phyloP scores from a whole-genome alignment of 148 eudicot genomes.

The Nyssa sinensis region DNA sequence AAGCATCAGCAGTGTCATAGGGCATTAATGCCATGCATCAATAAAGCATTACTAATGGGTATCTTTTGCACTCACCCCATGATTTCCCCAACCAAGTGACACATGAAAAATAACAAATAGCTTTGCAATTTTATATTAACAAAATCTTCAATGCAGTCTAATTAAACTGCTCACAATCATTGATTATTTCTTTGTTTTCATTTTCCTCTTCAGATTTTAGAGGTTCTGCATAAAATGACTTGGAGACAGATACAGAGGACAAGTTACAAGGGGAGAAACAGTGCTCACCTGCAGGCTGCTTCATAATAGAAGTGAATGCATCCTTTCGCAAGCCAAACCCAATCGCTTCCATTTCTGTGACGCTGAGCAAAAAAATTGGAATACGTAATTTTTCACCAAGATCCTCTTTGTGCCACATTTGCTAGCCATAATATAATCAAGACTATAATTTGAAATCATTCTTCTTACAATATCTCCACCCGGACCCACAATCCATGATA shows the following conservation, averaged over 20 bases:
- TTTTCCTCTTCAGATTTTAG: neutral
- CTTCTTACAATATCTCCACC: too few species aligned
- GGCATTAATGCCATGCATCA: too few species aligned
- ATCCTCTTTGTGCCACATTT: too few species aligned
- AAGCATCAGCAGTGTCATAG: neutral
- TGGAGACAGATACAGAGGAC: neutral
- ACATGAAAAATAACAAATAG: neutral
- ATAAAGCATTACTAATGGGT: too few species aligned
- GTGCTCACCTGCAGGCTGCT: slow-evolving; percentile 59
- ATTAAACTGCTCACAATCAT: neutral
- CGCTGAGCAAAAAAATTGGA: slow-evolving; percentile 43
- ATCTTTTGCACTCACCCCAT: too few species aligned
- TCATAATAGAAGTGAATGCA: slow-evolving; percentile 94
- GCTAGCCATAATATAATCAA: too few species aligned
- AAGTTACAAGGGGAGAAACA: neutral
- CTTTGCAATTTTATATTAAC: neutral
- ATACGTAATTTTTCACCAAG: slow-evolving; percentile 2
- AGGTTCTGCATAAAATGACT: neutral
- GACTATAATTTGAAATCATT: too few species aligned
- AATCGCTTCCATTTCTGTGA: slow-evolving; percentile 96
- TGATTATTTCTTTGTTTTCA: too few species aligned
- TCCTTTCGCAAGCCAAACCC: slow-evolving; percentile 86
- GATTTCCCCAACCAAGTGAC: too few species aligned
- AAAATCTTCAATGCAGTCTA: neutral
- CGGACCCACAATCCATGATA: too few species aligned